Evolutionary conservation across 140 eudicot genomes (phyloP), one percentile per base, ranked within the genome.

Genomic region (Flaveria floridana): DNA sequence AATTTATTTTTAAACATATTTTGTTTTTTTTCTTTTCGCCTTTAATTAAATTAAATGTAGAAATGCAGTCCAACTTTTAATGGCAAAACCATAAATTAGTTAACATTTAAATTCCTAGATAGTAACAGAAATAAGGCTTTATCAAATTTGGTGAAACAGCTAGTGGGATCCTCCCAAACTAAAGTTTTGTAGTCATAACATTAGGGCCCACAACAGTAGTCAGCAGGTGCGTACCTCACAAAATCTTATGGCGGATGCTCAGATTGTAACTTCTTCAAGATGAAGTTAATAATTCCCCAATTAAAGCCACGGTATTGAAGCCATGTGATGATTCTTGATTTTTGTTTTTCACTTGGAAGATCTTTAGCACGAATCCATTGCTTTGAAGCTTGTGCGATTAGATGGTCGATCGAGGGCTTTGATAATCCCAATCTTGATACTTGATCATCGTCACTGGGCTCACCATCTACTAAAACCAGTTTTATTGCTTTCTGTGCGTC

Each of bases 231-330:
- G 26, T 65, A 65, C 70, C 70, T 65, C 70, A n/a, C 25, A 16
- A 37, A 37, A 8, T 3, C 70, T 65, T 87, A 91, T 34, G 88
- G 76, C 63, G 87, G 87, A 71, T 75, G 66, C 58, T 75, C 78
- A 2, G 91, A 83, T 76, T 90, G 91, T 68, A 93, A 77, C 84
- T 84, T 90, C 70, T 93, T 93, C 50, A 93, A 20, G 23, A 93
- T 80, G 62, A 68, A 75, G 53, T 51, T 84, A 51, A 88, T 75
- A 77, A 88, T 72, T 65, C 82, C 82, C 96, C 96, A 90, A 66
- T 82, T 72, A 70, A 88, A 90, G 50, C 98, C 99, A 68, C 96
- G 99, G 70, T 93, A 90, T 69, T 81, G 97, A 77, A 93, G 97
- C 99, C 99, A 90, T 71, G 89, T 64, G 39, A 93, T 68, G 20